phyloP scores from a whole-genome alignment of 2,329 filamentous ascomycete species.

The Colletotrichum aenigma region DNA sequence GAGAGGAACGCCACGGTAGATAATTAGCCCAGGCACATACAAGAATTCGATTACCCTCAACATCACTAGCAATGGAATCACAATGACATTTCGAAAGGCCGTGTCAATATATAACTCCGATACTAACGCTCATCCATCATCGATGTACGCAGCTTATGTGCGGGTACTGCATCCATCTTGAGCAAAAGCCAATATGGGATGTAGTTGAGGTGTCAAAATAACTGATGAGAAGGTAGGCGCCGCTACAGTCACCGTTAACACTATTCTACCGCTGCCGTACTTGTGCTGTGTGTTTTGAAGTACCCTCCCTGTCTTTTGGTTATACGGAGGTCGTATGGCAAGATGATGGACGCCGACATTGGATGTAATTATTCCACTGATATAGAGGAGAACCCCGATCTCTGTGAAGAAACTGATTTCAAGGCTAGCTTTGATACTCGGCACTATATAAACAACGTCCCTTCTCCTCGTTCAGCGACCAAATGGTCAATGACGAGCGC shows the following conservation, averaged over 20 bases:
- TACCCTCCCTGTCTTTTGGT: no score
- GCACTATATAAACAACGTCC: background rate
- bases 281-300: no score
- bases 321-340: no score
- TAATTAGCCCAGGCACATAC: background rate
- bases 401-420: background rate
- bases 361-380: no score
- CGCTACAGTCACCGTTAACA: no score
- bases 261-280: no score
- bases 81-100: background rate
- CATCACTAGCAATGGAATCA: background rate
- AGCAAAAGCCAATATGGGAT: background rate
- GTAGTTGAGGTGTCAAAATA: no score
- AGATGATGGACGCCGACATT: no score
- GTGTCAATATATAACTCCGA: background rate
- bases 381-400: background rate
- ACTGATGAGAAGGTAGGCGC: no score
- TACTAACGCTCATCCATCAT: background rate
- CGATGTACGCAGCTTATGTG: background rate
- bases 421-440: background rate
- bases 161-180: background rate
- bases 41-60: no score
- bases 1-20: background rate
- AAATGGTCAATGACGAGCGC: rapidly evolving
- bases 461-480: background rate